phyloP scores from a whole-genome alignment of 345 rosid species.

The Gynandropsis gynandra region DNA sequence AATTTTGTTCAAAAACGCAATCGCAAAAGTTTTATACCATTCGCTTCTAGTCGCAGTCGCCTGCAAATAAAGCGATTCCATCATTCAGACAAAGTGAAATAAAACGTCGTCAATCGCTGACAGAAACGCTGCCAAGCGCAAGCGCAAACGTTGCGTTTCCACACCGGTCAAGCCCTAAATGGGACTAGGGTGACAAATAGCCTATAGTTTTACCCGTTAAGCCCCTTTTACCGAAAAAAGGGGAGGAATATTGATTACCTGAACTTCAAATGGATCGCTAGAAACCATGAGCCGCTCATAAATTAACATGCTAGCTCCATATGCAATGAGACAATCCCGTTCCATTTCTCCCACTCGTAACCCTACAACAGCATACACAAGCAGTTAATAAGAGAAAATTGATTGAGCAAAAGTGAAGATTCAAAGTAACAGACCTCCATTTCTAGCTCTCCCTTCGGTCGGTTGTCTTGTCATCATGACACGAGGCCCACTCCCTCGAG shows the following conservation, averaged over 20 bases:
- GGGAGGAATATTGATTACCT: conserved; percentile 35
- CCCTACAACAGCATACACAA: conserved; percentile 40
- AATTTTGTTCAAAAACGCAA: too few relatives aligned
- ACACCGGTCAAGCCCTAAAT: background rate
- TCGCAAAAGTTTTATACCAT: too few relatives aligned
- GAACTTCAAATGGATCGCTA: conserved; percentile 95
- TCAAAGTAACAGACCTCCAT: conserved; percentile 55
- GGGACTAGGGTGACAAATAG: background rate
- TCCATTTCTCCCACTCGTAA: conserved; percentile 98
- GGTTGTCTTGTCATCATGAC: conserved; percentile 89
- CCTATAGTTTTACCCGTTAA: background rate
- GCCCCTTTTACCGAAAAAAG: conserved; percentile 3
- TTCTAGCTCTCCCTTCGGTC: conserved; percentile 94
- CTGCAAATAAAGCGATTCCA: too few relatives aligned
- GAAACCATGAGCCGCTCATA: conserved; percentile 85
- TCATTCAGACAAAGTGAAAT: too few relatives aligned
- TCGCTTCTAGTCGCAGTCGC: too few relatives aligned
- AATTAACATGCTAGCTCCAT: conserved; percentile 93
- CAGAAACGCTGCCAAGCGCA: too few relatives aligned
- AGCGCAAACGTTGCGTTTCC: too few relatives aligned
- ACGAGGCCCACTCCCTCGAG: conserved; percentile 91
- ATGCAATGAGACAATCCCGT: conserved; percentile 90
- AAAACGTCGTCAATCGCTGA: too few relatives aligned
- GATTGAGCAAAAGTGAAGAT: conserved; percentile 11
- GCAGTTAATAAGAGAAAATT: conserved; percentile 5